These are phyloP conservation scores for Pyrenophora seminiperda DNA, from an alignment of 2,329 filamentous ascomycete species.

Conservation along the genomic window DNA sequence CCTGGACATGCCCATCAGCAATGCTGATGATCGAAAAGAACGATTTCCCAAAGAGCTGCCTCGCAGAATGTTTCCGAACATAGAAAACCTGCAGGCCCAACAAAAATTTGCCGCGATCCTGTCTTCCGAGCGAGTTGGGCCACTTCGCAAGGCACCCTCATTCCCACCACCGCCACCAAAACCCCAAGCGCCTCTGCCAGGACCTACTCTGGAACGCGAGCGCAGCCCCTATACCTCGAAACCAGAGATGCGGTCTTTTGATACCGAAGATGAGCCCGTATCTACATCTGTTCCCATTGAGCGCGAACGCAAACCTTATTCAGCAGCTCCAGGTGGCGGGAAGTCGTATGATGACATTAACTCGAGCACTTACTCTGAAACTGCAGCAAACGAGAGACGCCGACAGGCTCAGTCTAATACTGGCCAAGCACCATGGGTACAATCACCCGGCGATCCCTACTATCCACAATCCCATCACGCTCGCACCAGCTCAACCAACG, in stretches of 20 bases:
- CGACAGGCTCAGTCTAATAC: constrained; percentile 42
- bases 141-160: constrained; percentile 41
- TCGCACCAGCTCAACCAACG: constrained; percentile 28
- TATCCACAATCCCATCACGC: constrained; percentile 31
- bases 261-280: constrained; percentile 39
- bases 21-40: constrained; percentile 68
- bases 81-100: constrained; percentile 61
- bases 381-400: constrained; percentile 28
- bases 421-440: constrained; percentile 36
- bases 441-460: constrained; percentile 27
- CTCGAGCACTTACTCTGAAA: constrained; percentile 34
- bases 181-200: constrained; percentile 16
- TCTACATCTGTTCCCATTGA: constrained; percentile 61
- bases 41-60: constrained; percentile 80
- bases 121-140: constrained; percentile 52
- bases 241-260: constrained; percentile 37
- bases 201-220: constrained; percentile 41
- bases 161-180: constrained; percentile 46
- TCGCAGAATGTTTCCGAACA: constrained; percentile 70
- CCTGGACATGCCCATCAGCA: constrained; percentile 71
- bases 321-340: constrained; percentile 62
- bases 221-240: constrained; percentile 41
- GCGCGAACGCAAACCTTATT: constrained; percentile 69
- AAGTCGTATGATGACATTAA: constrained; percentile 55
- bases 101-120: constrained; percentile 67